A percentile compares a stretch with the other conserved stretches of the same genome.
Evolutionary conservation across 306 rosid genomes (phyloP).

Genomic region (Carpinus viminea): DNA sequence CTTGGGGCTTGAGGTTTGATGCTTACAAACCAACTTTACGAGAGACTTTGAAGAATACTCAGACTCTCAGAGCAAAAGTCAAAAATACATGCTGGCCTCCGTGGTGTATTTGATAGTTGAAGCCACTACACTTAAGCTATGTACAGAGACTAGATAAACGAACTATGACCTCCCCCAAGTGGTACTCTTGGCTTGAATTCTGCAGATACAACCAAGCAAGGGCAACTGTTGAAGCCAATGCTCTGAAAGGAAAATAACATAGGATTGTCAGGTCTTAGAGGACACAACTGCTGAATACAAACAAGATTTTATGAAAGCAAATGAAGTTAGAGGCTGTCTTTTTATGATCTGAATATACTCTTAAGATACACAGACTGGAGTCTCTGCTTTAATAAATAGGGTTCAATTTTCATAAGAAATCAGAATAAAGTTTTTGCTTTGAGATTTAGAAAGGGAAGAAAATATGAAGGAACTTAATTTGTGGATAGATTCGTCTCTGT

Average conservation of each 20-base stretch:
- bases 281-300: slow-evolving; percentile 12
- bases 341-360: background rate
- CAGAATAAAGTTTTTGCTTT: background rate
- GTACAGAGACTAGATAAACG: slow-evolving; percentile 44
- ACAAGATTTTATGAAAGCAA: background rate
- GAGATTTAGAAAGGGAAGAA: background rate
- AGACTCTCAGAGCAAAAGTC: too few species aligned
- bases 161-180: slow-evolving; percentile 80
- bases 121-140: background rate
- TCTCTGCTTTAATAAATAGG: background rate
- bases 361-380: background rate
- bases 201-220: slow-evolving; percentile 54
- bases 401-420: background rate
- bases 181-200: slow-evolving; percentile 81
- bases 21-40: background rate
- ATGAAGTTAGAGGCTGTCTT: slow-evolving; percentile 1
- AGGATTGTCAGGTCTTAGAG: slow-evolving; percentile 22
- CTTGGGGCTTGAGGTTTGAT: background rate
- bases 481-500: background rate
- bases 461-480: background rate
- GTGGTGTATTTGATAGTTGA: background rate
- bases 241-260: slow-evolving; percentile 50
- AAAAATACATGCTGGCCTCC: background rate
- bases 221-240: slow-evolving; percentile 63
- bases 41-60: background rate